Percentiles rank a stretch among this genome's conserved stretches.
Conservation (phyloP, 2,329 filamentous ascomycete genomes). For the Stagonosporopsis rhizophila region DNA sequence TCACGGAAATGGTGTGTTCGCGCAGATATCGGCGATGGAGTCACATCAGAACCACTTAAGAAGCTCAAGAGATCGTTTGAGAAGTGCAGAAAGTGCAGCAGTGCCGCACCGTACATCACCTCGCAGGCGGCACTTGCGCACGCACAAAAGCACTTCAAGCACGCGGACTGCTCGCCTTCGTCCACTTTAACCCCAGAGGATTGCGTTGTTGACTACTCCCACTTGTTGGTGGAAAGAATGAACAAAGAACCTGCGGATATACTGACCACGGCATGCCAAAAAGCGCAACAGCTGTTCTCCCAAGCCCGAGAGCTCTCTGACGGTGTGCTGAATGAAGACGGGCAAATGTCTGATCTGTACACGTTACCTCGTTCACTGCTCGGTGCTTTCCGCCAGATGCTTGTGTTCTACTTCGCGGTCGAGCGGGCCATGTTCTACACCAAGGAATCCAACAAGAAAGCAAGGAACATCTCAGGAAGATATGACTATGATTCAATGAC, state of each 20-base stretch:
- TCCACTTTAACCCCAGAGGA: conserved; percentile 14
- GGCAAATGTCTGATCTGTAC: conserved; percentile 36
- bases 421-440: conserved; percentile 36
- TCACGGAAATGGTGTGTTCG: conserved; percentile 32
- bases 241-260: conserved; percentile 25
- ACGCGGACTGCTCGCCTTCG: not conserved
- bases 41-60: not conserved
- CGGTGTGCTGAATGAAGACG: conserved; percentile 37
- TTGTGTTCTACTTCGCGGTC: conserved; percentile 36
- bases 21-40: not conserved
- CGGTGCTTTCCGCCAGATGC: conserved; percentile 29
- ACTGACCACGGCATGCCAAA: conserved; percentile 23
- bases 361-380: conserved; percentile 32
- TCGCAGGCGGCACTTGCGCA: conserved; percentile 32
- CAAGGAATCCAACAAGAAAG: not conserved
- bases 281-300: conserved; percentile 18
- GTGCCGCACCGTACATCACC: conserved; percentile 13
- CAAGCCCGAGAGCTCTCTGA: conserved; percentile 32
- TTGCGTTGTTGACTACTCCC: conserved; percentile 31
- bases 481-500: not conserved
- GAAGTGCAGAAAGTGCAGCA: conserved; percentile 29
- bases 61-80: conserved; percentile 21
- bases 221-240: conserved; percentile 30
- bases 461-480: not conserved
- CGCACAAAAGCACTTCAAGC: conserved; percentile 27